Percentiles rank a stretch among this genome's conserved stretches.
Conservation (phyloP, 768 basidiomycete genomes). For the Candolleomyces aberdarensis region DNA sequence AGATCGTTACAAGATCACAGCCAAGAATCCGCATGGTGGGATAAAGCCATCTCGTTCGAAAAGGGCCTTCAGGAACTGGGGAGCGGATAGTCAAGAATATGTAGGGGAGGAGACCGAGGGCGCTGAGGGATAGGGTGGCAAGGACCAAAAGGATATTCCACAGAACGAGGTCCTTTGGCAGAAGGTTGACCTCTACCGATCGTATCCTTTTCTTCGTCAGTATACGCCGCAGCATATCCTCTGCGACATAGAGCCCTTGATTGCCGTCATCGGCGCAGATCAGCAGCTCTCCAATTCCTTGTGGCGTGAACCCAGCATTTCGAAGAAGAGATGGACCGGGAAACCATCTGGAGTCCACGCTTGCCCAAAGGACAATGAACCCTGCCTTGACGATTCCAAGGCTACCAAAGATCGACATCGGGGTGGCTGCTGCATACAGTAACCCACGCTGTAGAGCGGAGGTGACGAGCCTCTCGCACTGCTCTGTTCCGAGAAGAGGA, state of each 20-base stretch:
- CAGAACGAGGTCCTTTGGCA: neutral
- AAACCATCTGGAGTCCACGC: slow-evolving; percentile 3
- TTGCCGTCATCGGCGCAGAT: neutral
- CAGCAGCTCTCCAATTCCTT: neutral
- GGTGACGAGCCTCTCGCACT: slow-evolving; percentile 18
- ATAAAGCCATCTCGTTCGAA: neutral
- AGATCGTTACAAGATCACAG: neutral
- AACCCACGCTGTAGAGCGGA: slow-evolving; percentile 17
- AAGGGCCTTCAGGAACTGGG: neutral
- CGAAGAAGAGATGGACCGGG: neutral
- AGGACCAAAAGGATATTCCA: slow-evolving; percentile 1
- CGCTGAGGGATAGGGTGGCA: neutral
- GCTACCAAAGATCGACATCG: slow-evolving; percentile 21
- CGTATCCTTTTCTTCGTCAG: neutral
- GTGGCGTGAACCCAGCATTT: neutral
- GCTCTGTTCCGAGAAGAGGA: slow-evolving; percentile 21
- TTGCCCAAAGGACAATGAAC: slow-evolving; percentile 13
- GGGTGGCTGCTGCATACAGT: slow-evolving; percentile 21
- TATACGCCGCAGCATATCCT: neutral
- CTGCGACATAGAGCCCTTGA: neutral
- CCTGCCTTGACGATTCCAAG: slow-evolving; percentile 19
- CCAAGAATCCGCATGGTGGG: slow-evolving; percentile 1
- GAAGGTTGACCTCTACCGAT: neutral
- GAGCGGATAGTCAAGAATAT: neutral
- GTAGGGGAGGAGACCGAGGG: neutral